Evolutionary conservation across 2,329 filamentous ascomycete genomes (phyloP), one percentile per base, ranked within the genome.

Genomic region (Penicillium occitanis): DNA sequence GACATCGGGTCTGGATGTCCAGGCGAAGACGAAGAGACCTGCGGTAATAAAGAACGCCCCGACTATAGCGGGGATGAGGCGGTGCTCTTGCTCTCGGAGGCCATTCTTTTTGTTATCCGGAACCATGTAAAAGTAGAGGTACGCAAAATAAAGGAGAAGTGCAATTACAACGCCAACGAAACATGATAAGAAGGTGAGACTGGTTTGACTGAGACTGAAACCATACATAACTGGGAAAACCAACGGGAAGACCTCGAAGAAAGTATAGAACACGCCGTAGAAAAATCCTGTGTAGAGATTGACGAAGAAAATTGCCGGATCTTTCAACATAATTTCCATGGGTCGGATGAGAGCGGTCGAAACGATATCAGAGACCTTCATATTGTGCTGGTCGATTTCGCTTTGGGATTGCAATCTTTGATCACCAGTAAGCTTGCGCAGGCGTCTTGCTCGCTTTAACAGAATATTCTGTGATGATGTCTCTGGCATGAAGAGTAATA

Each of bases 241-340:
- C 28, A 88, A 78, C 3, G 87, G 87, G 74, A 90, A 90, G n/a
- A 85, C 85, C 71, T 90, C 87, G 72, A 90, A 90, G 75, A 84
- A 90, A 17, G 79, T 79, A 68, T 84, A 84, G 65, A 77, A 78
- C 17, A 79, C 77, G 28, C 71, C 76, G 64, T 78, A 90, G 69
- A 86, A 83, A 69, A 89, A 82, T 63, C 83, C 84, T 2, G 84
- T 86, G 75, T 89, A 90, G 44, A 88, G 65, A 71, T 87, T 85
- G 0, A 86, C 83, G 75, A 90, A 89, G 5, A 85, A 73, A 1
- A 90, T 82, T 11, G 87, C 85, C 0, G 87, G 87, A 65, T 89
- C 87, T 72, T 86, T 84, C 72, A 88, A 70, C 7, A 83, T 87
- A 70, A 89, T 87, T 76, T 88, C 84, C 19, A 86, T 73, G 3